phyloP scores from a whole-genome alignment of 1,284 basidiomycete genomes.

The Melampsora larici-populina region DNA sequence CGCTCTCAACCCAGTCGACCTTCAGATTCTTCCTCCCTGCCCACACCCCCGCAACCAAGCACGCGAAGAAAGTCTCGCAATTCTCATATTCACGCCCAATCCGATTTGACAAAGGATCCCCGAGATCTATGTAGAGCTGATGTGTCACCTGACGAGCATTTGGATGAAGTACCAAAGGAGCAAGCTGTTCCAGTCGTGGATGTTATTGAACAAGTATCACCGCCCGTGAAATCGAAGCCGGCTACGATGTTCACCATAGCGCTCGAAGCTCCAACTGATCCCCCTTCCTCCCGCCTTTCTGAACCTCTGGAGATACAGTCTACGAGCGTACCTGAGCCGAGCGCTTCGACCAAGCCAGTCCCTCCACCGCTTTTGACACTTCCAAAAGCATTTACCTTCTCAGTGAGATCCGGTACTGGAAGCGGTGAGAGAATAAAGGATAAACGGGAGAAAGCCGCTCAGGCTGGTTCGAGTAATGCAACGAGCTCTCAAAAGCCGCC shows the following conservation, averaged over 20 bases:
- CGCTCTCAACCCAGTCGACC: background rate
- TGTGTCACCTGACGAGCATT: background rate
- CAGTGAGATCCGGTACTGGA: constrained; percentile 15
- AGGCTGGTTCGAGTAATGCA: background rate
- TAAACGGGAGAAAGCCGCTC: constrained; percentile 1
- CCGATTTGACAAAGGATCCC: background rate
- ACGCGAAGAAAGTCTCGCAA: background rate
- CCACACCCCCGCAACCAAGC: background rate
- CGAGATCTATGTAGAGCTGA: background rate
- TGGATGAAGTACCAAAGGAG: background rate
- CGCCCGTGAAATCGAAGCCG: background rate
- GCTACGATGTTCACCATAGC: background rate
- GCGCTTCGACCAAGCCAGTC: background rate
- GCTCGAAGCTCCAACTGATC: background rate
- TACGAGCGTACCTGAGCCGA: background rate
- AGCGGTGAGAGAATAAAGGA: constrained; percentile 30
- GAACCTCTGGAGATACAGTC: background rate
- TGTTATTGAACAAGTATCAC: constrained; percentile 1
- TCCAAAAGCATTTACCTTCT: constrained; percentile 34
- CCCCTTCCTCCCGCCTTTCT: background rate
- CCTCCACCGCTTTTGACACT: constrained; percentile 31
- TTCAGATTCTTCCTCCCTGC: background rate
- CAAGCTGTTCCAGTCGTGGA: background rate
- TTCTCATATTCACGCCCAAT: background rate
- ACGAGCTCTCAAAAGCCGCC: constrained; percentile 2